Conservation (phyloP, 169 alveolate genomes). For the Eimeria praecox region DNA sequence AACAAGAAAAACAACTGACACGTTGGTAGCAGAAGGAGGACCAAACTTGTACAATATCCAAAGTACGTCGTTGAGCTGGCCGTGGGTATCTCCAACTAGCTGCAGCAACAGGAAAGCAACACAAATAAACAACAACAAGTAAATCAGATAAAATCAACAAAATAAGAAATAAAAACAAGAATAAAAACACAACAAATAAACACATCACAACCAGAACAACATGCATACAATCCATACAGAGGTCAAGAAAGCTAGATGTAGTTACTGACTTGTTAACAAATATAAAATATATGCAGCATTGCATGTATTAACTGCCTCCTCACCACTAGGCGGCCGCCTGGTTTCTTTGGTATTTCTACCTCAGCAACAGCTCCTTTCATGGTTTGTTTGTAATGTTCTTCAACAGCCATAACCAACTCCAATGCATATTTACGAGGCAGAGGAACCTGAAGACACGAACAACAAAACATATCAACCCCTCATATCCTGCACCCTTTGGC, state of each 20-base stretch:
- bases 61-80: conserved; percentile 94
- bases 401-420: conserved; percentile 76
- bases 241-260: background rate
- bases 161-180: no score
- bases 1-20: conserved; percentile 51
- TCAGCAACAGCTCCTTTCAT: conserved; percentile 78
- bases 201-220: no score
- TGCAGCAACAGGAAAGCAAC: background rate
- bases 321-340: conserved; percentile 76
- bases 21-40: conserved; percentile 92
- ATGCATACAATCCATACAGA: background rate
- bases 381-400: conserved; percentile 75
- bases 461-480: background rate
- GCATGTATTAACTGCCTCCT: background rate
- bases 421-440: conserved; percentile 80
- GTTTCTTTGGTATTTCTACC: conserved; percentile 78
- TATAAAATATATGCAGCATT: background rate
- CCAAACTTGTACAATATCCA: conserved; percentile 94
- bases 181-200: no score
- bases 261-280: background rate
- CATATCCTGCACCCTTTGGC: no score
- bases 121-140: background rate
- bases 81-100: conserved; percentile 94
- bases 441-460: conserved; percentile 44
- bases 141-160: background rate